Evolutionary conservation across 352 stramenopile species (phyloP), one percentile per base, ranked within the genome.

Genomic region (Elongisporangium anandrum): DNA sequence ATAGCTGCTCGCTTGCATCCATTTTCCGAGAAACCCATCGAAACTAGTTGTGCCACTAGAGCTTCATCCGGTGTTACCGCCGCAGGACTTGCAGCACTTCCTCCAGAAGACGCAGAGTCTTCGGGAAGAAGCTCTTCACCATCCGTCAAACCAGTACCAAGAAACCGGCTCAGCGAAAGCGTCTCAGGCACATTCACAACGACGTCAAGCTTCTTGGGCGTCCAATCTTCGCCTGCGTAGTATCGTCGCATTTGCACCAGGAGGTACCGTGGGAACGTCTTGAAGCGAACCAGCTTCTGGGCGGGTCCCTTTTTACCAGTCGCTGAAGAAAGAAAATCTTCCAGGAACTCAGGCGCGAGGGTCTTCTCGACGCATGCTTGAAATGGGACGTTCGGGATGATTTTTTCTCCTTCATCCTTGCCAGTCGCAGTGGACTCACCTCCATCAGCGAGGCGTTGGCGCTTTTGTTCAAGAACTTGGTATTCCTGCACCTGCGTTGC

Each of bases 1-100:
- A 97, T 86, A 20, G 97, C 86, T 51, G 97, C 97, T 56, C 96
- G 88, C 66, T 98, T 98, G 76, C 93, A 98, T 24, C 92, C 96
- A 68, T 99, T 99, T 70, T 98, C 94, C 0, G 84, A 92, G 64
- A 99, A 99, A 22, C 97, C 97, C 97, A 99, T 99, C 20, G 90
- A 95, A 71, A 99, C 95, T 3, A 99, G 74, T 69, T 99, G 96
- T 22, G 70, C 71, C 5, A 99, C 81, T 21, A 99, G 75, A 15
- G 64, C 73, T 63, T 98, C 92, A 60, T 99, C 94, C 17, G 90
- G 87, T 6, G 81, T 73, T 20, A 96, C 72, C 13, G 29, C 81
- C 3, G 66, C 24, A 15, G 54, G 29, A 21, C 52, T 22, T 16
- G 19, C 16, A 23, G 13, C 17, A n/a, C 9, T 4, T 29, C 9